A percentile compares a stretch with the other conserved stretches of the same genome.
phyloP scores from a whole-genome alignment of 768 basidiomycete genomes.

The Mycena metata region DNA sequence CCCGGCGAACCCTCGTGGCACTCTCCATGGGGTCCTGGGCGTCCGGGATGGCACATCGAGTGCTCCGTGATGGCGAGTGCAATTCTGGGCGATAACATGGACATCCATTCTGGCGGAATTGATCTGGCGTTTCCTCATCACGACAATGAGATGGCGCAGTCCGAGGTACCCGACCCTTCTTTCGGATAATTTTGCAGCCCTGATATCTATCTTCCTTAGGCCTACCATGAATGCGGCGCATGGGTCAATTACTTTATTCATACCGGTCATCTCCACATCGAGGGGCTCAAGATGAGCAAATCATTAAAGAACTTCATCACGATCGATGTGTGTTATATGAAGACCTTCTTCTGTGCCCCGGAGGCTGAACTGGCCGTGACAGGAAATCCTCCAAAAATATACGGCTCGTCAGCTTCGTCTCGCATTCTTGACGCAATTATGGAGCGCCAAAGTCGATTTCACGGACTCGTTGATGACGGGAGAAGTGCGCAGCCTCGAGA shows the following conservation, averaged over 20 bases:
- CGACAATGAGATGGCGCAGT: constrained; percentile 98
- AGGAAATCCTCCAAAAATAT: constrained; percentile 90
- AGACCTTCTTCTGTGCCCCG: constrained; percentile 19
- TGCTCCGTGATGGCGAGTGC: constrained; percentile 98
- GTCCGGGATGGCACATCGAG: constrained; percentile 99
- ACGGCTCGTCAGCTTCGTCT: constrained; percentile 91
- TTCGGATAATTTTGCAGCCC: constrained; percentile 11
- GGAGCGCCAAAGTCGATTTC: constrained; percentile 96
- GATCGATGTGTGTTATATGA: constrained; percentile 76
- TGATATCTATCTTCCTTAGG: constrained; percentile 61
- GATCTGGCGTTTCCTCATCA: constrained; percentile 99
- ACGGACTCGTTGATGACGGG: constrained; percentile 90
- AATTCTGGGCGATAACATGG: constrained; percentile 90
- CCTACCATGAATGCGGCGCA: constrained; percentile 89
- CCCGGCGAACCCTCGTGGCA: constrained; percentile 97
- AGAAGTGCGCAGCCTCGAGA: constrained; percentile 90
- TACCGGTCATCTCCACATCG: constrained; percentile 98
- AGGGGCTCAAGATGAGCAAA: constrained; percentile 99
- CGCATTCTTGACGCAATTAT: constrained; percentile 90
- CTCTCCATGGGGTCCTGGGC: constrained; percentile 95
- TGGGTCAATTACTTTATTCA: constrained; percentile 99
- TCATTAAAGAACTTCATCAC: constrained; percentile 99
- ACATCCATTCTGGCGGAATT: constrained; percentile 97
- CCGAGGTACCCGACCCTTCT: constrained; percentile 72
- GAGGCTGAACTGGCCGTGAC: constrained; percentile 29